A percentile compares a stretch with the other conserved stretches of the same genome.
These are phyloP conservation scores for Chrysoporthe cubensis DNA, from an alignment of 2,329 filamentous ascomycete genomes.

Conservation along the genomic window DNA sequence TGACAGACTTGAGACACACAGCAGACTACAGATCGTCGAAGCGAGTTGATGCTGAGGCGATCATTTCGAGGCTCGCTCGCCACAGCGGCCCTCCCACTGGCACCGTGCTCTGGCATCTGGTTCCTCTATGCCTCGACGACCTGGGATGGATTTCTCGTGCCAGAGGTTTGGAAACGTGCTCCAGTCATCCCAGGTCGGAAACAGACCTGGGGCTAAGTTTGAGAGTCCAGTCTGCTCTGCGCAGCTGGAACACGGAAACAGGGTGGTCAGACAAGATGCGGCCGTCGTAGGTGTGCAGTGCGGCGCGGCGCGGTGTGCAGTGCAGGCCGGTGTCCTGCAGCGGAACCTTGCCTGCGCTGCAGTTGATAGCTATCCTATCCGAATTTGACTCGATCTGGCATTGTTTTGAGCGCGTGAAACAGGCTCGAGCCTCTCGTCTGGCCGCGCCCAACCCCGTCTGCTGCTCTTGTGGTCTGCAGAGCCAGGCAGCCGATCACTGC, in stretches of 20 bases:
- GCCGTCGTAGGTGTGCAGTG: not conserved
- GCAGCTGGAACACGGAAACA: conserved; percentile 11
- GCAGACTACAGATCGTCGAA: conserved; percentile 2
- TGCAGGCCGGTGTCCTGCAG: not conserved
- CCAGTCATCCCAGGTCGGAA: conserved; percentile 15
- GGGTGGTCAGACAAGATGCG: conserved; percentile 11
- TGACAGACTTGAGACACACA: conserved; percentile 18
- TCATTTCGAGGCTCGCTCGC: not conserved
- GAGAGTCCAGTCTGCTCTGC: conserved; percentile 10
- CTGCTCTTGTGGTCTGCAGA: not conserved
- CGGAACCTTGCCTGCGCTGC: not conserved
- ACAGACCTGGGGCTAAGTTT: not conserved
- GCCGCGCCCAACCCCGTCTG: not conserved
- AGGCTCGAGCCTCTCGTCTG: not conserved
- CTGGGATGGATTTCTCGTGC: not conserved
- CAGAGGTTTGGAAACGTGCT: not conserved
- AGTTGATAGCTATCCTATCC: not conserved
- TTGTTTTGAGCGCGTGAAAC: conserved; percentile 4
- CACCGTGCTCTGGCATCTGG: not conserved
- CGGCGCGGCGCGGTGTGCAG: not conserved
- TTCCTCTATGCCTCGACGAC: not conserved
- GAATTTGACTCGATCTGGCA: not conserved
- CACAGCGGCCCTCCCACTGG: not conserved
- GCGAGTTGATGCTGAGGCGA: conserved; percentile 12
- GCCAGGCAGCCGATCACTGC: not conserved